Evolutionary conservation across 208 protist species (phyloP).

Genomic region (Balamuthia mandrillaris): DNA sequence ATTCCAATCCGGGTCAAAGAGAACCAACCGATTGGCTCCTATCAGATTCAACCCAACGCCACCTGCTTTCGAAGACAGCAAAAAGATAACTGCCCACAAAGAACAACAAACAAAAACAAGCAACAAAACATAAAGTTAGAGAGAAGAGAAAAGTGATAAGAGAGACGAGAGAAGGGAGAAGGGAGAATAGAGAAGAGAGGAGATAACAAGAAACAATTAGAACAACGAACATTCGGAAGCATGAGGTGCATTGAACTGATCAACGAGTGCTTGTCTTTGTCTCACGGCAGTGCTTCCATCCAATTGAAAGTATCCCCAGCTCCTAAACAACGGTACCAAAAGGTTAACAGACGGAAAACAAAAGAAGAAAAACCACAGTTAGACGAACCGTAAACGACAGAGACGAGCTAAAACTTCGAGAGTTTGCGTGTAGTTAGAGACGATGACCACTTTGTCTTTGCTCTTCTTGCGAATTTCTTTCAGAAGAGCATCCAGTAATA

Average conservation of each 20-base stretch:
- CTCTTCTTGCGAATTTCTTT: slow-evolving; percentile 48
- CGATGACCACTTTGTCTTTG: slow-evolving; percentile 73
- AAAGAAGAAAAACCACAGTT: not conserved
- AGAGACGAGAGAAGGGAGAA: not conserved
- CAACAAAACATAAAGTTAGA: too few species aligned
- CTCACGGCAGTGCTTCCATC: slow-evolving; percentile 82
- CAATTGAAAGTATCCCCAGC: slow-evolving; percentile 81
- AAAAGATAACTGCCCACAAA: slow-evolving; percentile 76
- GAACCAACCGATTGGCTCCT: slow-evolving; percentile 93
- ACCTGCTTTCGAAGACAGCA: slow-evolving; percentile 93
- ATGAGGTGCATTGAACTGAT: slow-evolving; percentile 69
- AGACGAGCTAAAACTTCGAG: not conserved
- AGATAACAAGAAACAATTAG: not conserved
- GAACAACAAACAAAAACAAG: too few species aligned
- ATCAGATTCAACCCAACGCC: slow-evolving; percentile 97
- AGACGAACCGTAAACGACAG: not conserved
- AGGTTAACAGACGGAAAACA: not conserved
- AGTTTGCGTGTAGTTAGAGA: slow-evolving; percentile 81
- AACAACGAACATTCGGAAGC: slow-evolving; percentile 41
- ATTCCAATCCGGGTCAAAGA: slow-evolving; percentile 94
- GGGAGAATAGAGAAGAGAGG: not conserved
- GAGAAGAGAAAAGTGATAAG: too few species aligned
- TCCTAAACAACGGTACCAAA: not conserved
- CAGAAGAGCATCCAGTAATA: slow-evolving; percentile 54
- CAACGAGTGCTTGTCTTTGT: slow-evolving; percentile 78